Evolutionary conservation across 2,329 filamentous ascomycete species (phyloP), one percentile per base, ranked within the genome.

Genomic region (Fonsecaea pedrosoi): DNA sequence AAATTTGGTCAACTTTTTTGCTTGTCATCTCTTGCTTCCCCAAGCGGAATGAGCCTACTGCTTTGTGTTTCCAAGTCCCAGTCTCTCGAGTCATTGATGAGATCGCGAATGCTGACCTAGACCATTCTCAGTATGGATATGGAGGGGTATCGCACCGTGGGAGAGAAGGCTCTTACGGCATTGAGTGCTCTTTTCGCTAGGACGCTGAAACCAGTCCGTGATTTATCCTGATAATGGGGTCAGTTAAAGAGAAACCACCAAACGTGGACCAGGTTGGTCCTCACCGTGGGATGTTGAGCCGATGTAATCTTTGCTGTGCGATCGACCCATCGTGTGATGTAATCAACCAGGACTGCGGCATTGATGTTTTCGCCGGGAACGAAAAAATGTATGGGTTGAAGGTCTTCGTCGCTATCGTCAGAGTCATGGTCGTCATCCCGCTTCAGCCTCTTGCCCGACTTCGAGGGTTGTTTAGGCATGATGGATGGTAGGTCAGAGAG

Each of bases 341-440:
- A 71, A 10, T 66, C 57, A 9, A 68, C 66, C 18, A 71, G 64
- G 9, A 71, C 68, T 2, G 62, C 60, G 13, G 66, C 60, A 42
- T 71, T 66, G 59, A 71, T 71, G 38, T 62, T 62, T 53, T 69
- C 66, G 35, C 67, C 70, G 13, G 70, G 70, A 1, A 71, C 62
- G 18, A 69, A 71, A 60, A 68, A 71, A 37, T 71, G 67, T 21
- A 69, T 66, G n/a, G 64, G 62, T 34, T 65, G 60, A 10, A 68
- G 60, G n/a, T 68, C 64, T 15, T 69, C 69, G 21, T 67, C 64
- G 50, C 45, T 63, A 10, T 56, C 59, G 13, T 68, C 63, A 21
- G 69, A 69, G 15, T 64, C 63, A 53, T 62, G 60, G 4, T 58
- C 25, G 25, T 60, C 68, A 18, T 65, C 64, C 25, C 68, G 61